These are phyloP conservation scores for Populus deltoides DNA, from an alignment of 345 rosid genomes.

Conservation along the genomic window DNA sequence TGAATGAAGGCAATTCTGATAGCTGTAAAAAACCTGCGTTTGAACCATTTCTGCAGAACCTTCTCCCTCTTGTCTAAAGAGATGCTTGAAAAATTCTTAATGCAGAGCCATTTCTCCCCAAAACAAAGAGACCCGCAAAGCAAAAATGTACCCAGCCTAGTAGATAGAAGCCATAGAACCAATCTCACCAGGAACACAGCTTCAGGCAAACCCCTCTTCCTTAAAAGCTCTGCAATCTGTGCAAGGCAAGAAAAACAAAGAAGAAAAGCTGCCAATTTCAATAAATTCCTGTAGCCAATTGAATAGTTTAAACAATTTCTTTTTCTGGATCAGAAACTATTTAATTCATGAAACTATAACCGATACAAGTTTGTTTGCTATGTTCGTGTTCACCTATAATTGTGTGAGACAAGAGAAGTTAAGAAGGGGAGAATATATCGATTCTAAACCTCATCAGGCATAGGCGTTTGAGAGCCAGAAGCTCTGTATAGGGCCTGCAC, in stretches of 20 bases:
- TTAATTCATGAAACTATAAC: no score
- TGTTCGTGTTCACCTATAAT: no score
- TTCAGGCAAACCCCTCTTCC: conserved; percentile 28
- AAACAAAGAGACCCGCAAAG: conserved; percentile 61
- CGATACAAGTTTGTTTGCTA: no score
- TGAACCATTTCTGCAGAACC: conserved; percentile 52
- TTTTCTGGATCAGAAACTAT: background rate
- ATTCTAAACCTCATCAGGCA: conserved; percentile 44
- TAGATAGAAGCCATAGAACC: conserved; percentile 45
- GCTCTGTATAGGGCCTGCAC: conserved; percentile 40
- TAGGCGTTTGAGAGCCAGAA: conserved; percentile 42
- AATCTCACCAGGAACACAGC: conserved; percentile 37
- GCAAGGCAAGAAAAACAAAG: no score
- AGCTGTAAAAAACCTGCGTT: conserved; percentile 40
- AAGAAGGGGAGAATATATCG: background rate
- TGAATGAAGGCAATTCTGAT: conserved; percentile 46
- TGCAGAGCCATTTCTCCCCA: conserved; percentile 44
- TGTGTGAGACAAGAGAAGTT: background rate
- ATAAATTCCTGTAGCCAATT: background rate
- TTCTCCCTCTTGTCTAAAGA: conserved; percentile 56
- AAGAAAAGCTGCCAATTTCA: background rate
- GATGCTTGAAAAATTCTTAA: conserved; percentile 45
- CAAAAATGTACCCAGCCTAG: conserved; percentile 66
- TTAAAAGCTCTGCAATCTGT: conserved; percentile 43
- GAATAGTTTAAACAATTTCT: background rate